phyloP scores from a whole-genome alignment of 2,329 filamentous ascomycete species.

The Monosporascus cannonballus region DNA sequence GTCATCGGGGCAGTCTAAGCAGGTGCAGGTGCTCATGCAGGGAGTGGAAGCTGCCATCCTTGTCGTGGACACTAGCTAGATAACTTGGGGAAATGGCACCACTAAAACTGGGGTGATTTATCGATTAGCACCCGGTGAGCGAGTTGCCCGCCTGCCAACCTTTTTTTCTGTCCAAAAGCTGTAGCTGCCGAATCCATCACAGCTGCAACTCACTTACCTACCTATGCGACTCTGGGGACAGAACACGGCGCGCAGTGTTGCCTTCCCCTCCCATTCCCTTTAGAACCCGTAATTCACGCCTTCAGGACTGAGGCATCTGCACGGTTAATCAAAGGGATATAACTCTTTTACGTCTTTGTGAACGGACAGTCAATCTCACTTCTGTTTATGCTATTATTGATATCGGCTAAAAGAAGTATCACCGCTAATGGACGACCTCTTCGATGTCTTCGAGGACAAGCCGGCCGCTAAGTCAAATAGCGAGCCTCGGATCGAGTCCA shows the following conservation, averaged over 20 bases:
- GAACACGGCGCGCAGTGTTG: too few species aligned
- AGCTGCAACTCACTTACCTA: neutral
- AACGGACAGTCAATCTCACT: neutral
- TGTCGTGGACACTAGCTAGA: too few species aligned
- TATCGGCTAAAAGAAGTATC: neutral
- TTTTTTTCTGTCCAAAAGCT: neutral
- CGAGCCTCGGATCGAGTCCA: slow-evolving; percentile 25
- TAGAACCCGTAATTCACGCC: neutral
- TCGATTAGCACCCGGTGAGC: neutral
- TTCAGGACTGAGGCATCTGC: too few species aligned
- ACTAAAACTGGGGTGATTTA: neutral
- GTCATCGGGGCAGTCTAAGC: too few species aligned
- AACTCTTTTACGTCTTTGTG: neutral
- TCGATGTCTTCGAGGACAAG: slow-evolving; percentile 73
- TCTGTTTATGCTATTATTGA: neutral
- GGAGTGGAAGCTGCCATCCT: too few species aligned
- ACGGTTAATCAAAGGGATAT: too few species aligned
- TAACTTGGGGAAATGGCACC: neutral
- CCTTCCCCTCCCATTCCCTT: neutral
- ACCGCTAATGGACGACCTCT: slow-evolving; percentile 67
- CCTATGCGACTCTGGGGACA: too few species aligned
- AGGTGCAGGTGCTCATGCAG: too few species aligned
- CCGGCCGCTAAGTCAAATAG: slow-evolving; percentile 40
- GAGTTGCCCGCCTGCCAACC: neutral
- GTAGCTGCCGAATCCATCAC: neutral